Base-by-base conservation (phyloP, 345 rosid genomes). In the Psidium friedrichsthalianum region DNA sequence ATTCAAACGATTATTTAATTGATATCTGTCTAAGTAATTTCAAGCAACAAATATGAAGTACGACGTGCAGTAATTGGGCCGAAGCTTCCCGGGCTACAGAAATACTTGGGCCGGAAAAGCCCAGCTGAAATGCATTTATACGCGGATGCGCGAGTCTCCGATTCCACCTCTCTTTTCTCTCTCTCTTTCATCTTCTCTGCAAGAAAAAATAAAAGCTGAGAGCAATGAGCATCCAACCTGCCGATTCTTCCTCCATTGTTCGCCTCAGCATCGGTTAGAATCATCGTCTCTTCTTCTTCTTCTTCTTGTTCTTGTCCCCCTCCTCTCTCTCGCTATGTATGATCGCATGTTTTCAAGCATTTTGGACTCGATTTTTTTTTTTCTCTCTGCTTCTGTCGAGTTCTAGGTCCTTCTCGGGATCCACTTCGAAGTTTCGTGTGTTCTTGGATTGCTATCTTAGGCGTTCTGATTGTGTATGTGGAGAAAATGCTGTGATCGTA, bases 261-360 rank as follows among this genome's bases (percentile, higher is more conserved):
- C 97, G 94, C 83, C 99, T 95, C 74, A 96, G 93, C 92, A 91
- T 95, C 85, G 99, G 99, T 96, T 83, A 44, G 86, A 5, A 69
- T 36, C 80, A 69, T 69, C 87, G 61, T 27, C 84, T 80, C 57
- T 49, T 21, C 44, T 82, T 11, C 14, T 18, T 18, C n/a, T 24
- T 4, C 42, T 78, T 84, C 81, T 53, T 27, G 51, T 51, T 21
- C 29, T 82, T 12, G 10, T 18, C 12, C n/a, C 16, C 3, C 42
- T 10, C 27, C 25, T 40, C 5, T 5, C 1, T 22, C 54, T 82
- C 57, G 64, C 47, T 25, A 2, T 69, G 6, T 18, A 11, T 40
- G 6, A 36, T 32, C 0, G 47, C 80, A 69, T 36, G 80, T 69
- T 36, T 69, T 0, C 47, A 22, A 47, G 47, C 80, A 69, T 36